These are phyloP conservation scores for Vachellia collinsii DNA, from an alignment of 306 rosid species.

Conservation along the genomic window DNA sequence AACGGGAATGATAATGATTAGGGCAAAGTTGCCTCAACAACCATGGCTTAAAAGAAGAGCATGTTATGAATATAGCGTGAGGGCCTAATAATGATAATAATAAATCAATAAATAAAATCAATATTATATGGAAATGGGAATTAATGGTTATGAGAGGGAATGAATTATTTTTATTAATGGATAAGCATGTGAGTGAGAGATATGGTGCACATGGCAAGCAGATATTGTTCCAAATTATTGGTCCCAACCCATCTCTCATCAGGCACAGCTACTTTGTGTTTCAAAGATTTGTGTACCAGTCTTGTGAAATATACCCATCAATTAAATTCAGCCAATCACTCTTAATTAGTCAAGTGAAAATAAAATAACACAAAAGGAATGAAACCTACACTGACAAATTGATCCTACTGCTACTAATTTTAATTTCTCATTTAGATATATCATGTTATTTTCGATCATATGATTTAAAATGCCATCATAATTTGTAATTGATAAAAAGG, in stretches of 20 bases:
- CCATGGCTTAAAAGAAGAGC: neutral
- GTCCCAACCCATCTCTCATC: constrained; percentile 4
- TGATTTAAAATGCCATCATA: too few species aligned
- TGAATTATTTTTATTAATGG: neutral
- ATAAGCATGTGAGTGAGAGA: constrained; percentile 1
- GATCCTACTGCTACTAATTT: too few species aligned
- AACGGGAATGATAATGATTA: neutral
- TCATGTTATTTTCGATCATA: too few species aligned
- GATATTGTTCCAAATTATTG: neutral
- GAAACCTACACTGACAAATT: too few species aligned
- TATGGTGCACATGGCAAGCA: constrained; percentile 20
- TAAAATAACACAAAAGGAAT: too few species aligned
- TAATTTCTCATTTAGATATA: too few species aligned
- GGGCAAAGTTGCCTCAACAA: constrained; percentile 12
- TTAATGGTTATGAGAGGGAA: neutral
- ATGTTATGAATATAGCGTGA: neutral
- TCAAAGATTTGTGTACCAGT: neutral
- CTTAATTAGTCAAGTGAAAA: too few species aligned
- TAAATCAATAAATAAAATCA: neutral
- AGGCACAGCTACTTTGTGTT: neutral
- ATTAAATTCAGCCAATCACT: too few species aligned
- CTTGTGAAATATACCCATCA: too few species aligned
- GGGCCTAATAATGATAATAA: neutral
- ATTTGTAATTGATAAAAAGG: too few species aligned
- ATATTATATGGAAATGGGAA: neutral